A percentile compares a stretch with the other conserved stretches of the same genome.
Conservation (phyloP, 805 yeast species). For the Torulaspora maleeae region DNA sequence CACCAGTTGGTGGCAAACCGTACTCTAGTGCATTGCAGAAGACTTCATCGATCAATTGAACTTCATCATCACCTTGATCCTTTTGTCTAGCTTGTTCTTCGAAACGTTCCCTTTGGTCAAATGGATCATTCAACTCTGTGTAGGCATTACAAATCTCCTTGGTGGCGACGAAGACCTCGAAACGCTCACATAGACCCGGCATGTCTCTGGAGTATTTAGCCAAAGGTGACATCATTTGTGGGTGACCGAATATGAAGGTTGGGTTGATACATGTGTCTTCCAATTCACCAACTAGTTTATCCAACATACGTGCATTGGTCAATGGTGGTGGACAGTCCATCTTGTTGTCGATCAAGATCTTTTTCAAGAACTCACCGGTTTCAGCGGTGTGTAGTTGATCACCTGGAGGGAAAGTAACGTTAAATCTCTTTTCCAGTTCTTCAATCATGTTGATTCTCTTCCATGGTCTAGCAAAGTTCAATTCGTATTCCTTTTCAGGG, state of each 20-base stretch:
- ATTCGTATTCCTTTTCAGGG: conserved; percentile 68
- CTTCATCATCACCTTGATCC: conserved; percentile 99
- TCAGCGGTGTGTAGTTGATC: conserved; percentile 90
- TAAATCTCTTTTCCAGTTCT: conserved; percentile 80
- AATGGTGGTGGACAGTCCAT: conserved; percentile 86
- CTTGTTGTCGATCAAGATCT: conserved; percentile 69
- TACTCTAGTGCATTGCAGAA: conserved; percentile 97
- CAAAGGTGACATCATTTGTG: conserved; percentile 99
- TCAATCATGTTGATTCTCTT: conserved; percentile 97
- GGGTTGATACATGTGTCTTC: conserved; percentile 96
- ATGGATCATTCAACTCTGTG: conserved; percentile 98
- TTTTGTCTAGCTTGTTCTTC: conserved; percentile 99
- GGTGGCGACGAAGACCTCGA: conserved; percentile 97
- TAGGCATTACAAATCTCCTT: conserved; percentile 98
- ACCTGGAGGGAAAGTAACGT: conserved; percentile 92
- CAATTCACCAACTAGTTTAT: conserved; percentile 93
- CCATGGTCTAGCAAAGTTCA: conserved; percentile 96
- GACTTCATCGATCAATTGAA: conserved; percentile 91
- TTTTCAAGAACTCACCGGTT: conserved; percentile 85
- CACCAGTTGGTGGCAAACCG: conserved; percentile 99
- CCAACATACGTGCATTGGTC: conserved; percentile 98
- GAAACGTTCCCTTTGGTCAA: conserved; percentile 94
- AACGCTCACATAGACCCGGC: conserved; percentile 96
- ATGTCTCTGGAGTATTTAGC: conserved; percentile 91
- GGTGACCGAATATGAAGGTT: conserved; percentile 96